Evolutionary conservation across 116 monocot genomes (phyloP).

Genomic region (Dioscorea cayenensis): DNA sequence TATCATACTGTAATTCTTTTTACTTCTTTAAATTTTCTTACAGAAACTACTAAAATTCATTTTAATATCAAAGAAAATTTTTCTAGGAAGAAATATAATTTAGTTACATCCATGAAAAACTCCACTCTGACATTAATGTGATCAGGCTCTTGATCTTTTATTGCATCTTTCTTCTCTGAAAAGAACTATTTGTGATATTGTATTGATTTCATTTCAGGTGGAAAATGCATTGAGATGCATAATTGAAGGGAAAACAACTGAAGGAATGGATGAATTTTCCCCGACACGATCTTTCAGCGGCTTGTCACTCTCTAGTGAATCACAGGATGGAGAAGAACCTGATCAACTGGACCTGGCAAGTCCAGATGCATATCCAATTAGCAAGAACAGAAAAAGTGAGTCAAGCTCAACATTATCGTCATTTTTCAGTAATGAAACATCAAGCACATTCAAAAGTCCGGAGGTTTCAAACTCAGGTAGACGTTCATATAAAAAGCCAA

Average conservation of each 20-base stretch:
- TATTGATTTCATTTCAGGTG: conserved; percentile 18
- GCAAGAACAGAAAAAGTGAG: background rate
- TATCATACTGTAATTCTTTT: background rate
- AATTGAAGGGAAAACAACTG: conserved; percentile 13
- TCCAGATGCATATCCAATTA: background rate
- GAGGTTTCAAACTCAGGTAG: background rate
- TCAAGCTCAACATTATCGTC: background rate
- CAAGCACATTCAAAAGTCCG: background rate
- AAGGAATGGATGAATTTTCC: conserved; percentile 16
- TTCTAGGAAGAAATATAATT: no score
- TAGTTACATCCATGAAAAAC: no score
- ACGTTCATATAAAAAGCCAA: background rate
- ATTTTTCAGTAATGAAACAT: background rate
- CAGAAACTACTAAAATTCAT: no score
- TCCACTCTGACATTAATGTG: no score
- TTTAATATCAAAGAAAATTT: no score
- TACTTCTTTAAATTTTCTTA: no score
- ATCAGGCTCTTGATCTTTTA: no score
- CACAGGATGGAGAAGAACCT: conserved; percentile 6
- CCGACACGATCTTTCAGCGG: conserved; percentile 17
- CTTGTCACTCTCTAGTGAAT: conserved; percentile 12
- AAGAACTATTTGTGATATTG: background rate
- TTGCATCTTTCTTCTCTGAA: no score
- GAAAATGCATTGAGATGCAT: conserved; percentile 20
- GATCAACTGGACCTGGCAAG: conserved; percentile 1